A percentile compares a stretch with the other conserved stretches of the same genome.
These are phyloP conservation scores for Saccharomyces hybrid DNA, from an alignment of 1,139 yeast genomes.

Conservation along the genomic window DNA sequence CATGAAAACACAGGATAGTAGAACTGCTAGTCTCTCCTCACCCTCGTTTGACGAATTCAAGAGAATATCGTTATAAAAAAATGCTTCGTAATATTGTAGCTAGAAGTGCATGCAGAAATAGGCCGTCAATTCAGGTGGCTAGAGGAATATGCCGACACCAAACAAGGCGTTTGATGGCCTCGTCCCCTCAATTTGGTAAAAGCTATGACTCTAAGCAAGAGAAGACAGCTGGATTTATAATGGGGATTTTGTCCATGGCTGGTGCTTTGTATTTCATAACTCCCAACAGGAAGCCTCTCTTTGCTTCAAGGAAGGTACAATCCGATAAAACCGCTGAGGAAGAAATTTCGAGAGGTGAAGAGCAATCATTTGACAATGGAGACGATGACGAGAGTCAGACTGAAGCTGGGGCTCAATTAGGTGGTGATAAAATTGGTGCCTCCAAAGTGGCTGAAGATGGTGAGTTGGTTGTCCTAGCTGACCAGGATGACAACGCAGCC, in stretches of 20 bases:
- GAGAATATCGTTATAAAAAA: neutral
- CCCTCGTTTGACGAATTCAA: neutral
- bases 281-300: neutral
- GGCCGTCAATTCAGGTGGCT: neutral
- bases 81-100: neutral
- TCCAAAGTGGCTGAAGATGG: neutral
- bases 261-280: neutral
- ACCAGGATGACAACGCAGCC: neutral
- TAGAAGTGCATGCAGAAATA: neutral
- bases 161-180: neutral
- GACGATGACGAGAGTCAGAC: neutral
- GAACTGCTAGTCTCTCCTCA: neutral
- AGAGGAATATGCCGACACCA: neutral
- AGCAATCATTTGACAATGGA: neutral
- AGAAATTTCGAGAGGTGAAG: neutral
- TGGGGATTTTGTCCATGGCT: neutral
- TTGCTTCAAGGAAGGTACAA: neutral
- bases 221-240: neutral
- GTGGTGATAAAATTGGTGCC: neutral
- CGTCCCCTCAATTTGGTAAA: neutral
- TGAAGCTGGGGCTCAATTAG: neutral
- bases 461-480: neutral
- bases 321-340: neutral
- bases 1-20: neutral
- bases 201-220: neutral